Percentiles rank a stretch among this genome's conserved stretches.
These are phyloP conservation scores for Graphiopsis chlorocephala DNA, from an alignment of 2,329 filamentous ascomycete genomes.

Conservation along the genomic window DNA sequence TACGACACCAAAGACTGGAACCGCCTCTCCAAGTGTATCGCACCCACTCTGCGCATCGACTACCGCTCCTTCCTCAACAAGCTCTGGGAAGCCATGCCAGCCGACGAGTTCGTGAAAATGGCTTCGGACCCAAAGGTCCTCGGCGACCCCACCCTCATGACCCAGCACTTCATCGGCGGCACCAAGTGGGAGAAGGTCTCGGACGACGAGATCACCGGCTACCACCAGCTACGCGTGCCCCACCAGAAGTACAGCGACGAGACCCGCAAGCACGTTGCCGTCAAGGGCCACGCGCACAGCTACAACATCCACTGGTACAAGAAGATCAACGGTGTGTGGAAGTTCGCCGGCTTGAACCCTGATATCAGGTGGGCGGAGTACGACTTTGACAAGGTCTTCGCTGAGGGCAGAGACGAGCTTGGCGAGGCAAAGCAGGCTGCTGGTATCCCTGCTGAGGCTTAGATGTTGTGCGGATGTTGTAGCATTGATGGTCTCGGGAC, in stretches of 20 bases:
- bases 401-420: slow-evolving; percentile 40
- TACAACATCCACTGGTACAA: slow-evolving; percentile 55
- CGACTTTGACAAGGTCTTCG: slow-evolving; percentile 56
- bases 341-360: slow-evolving; percentile 55
- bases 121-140: slow-evolving; percentile 52
- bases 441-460: slow-evolving; percentile 10
- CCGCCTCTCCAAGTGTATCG: slow-evolving; percentile 59
- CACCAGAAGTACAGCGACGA: slow-evolving; percentile 56
- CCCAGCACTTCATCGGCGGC: slow-evolving; percentile 57
- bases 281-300: slow-evolving; percentile 58
- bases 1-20: slow-evolving; percentile 67
- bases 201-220: slow-evolving; percentile 50
- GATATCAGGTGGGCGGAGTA: slow-evolving; percentile 56
- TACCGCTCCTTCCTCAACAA: slow-evolving; percentile 60
- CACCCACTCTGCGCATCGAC: slow-evolving; percentile 64
- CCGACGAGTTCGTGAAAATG: slow-evolving; percentile 53
- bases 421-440: slow-evolving; percentile 15
- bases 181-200: slow-evolving; percentile 51
- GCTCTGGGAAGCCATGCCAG: slow-evolving; percentile 56
- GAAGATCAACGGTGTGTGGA: slow-evolving; percentile 58
- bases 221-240: slow-evolving; percentile 58
- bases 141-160: slow-evolving; percentile 54
- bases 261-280: slow-evolving; percentile 44
- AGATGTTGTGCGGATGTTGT: not conserved
- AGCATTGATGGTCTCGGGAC: not conserved